These are phyloP conservation scores for Pseudogymnoascus sp. DNA, from an alignment of 2,329 filamentous ascomycete genomes.

Conservation along the genomic window DNA sequence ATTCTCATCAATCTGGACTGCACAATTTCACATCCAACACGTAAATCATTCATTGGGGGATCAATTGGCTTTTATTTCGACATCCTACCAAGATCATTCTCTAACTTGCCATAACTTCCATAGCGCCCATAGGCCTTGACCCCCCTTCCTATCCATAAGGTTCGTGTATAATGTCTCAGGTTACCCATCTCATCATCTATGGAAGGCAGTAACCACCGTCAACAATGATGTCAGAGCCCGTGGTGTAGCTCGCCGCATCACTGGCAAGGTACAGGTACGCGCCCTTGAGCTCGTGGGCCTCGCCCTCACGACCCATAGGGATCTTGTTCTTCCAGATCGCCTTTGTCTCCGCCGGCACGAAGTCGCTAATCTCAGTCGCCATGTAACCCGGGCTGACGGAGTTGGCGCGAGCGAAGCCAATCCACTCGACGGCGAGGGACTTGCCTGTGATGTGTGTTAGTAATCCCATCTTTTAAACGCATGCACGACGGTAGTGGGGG, in stretches of 20 bases:
- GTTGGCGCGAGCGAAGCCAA: constrained; percentile 64
- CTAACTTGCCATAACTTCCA: background rate
- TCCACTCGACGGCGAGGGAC: constrained; percentile 68
- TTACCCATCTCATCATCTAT: background rate
- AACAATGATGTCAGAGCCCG: constrained; percentile 37
- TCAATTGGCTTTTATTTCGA: constrained; percentile 5
- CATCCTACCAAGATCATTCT: constrained; percentile 4
- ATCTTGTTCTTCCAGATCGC: constrained; percentile 69
- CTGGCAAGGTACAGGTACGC: constrained; percentile 74
- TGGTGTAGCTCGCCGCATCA: constrained; percentile 76
- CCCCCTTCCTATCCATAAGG: background rate
- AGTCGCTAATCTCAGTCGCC: constrained; percentile 60
- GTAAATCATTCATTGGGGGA: background rate
- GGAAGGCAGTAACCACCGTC: constrained; percentile 19
- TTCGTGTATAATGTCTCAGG: background rate
- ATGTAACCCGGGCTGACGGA: constrained; percentile 69
- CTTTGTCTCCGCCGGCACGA: constrained; percentile 57
- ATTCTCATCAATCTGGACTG: background rate
- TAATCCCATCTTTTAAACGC: background rate
- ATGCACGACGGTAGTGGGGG: too few relatives aligned
- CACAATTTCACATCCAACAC: background rate
- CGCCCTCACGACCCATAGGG: constrained; percentile 68
- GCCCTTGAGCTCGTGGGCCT: constrained; percentile 68
- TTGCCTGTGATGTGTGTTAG: constrained; percentile 39
- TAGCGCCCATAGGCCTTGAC: background rate